Evolutionary conservation across 2,329 filamentous ascomycete genomes (phyloP).

Genomic region (Chaetomium strumarium): DNA sequence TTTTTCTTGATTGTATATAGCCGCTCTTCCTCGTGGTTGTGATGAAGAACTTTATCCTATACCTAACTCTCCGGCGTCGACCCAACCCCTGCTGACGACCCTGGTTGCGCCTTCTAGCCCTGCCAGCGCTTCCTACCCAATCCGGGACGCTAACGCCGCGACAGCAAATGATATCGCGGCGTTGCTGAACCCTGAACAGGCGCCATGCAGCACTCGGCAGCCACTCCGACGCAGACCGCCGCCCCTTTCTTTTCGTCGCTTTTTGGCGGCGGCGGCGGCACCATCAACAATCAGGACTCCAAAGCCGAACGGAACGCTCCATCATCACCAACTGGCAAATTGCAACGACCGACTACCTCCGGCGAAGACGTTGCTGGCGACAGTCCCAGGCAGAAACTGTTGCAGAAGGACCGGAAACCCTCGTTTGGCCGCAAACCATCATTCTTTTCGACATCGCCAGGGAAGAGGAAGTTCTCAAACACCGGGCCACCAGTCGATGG

Average conservation of each 20-base stretch:
- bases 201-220: constrained; percentile 25
- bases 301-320: constrained; percentile 5
- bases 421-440: constrained; percentile 43
- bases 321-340: constrained; percentile 19
- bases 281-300: constrained; percentile 16
- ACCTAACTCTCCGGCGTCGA: not conserved
- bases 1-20: too few relatives aligned
- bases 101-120: constrained; percentile 1
- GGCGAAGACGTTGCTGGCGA: constrained; percentile 25
- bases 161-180: constrained; percentile 19
- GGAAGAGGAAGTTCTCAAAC: constrained; percentile 32
- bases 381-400: not conserved
- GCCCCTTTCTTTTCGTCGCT: constrained; percentile 27
- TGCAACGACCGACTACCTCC: constrained; percentile 34
- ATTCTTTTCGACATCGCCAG: constrained; percentile 38
- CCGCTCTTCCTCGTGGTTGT: too few relatives aligned
- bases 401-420: constrained; percentile 15
- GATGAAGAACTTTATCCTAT: too few relatives aligned
- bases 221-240: constrained; percentile 23
- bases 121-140: constrained; percentile 15
- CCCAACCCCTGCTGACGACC: not conserved
- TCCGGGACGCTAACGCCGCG: constrained; percentile 18
- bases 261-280: constrained; percentile 21
- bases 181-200: constrained; percentile 9
- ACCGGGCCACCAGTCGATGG: constrained; percentile 23